These are phyloP conservation scores for Pestalotiopsis sp. DNA, from an alignment of 2,329 filamentous ascomycete species.

Conservation along the genomic window DNA sequence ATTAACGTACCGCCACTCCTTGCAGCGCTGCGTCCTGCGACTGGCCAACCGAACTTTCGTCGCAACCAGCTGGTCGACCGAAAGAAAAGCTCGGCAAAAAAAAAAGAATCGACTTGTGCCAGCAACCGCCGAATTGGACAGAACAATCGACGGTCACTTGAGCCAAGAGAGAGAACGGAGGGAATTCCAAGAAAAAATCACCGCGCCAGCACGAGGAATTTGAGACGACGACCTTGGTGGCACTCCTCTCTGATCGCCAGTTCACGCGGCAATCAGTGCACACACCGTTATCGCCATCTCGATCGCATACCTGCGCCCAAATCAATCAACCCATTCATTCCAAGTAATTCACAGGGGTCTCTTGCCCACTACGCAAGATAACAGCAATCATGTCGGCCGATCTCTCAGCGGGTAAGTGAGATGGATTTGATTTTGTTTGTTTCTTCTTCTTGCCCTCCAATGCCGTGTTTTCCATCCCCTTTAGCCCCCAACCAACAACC, in stretches of 20 bases:
- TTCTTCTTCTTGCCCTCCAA: neutral
- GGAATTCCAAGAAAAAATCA: neutral
- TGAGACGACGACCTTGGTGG: neutral
- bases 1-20: neutral
- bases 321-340: neutral
- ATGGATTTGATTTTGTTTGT: slow-evolving; percentile 5
- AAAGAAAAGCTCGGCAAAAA: neutral
- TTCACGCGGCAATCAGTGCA: neutral
- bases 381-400: slow-evolving; percentile 16
- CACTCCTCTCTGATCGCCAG: neutral
- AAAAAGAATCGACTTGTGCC: neutral
- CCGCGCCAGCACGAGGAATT: neutral
- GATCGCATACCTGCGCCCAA: neutral
- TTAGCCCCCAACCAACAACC: neutral
- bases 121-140: neutral
- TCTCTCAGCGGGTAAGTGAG: slow-evolving; percentile 17
- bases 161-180: neutral
- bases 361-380: neutral
- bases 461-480: slow-evolving; percentile 7
- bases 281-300: slow-evolving; percentile 1
- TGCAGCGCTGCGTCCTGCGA: neutral
- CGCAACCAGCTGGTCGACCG: neutral
- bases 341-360: neutral
- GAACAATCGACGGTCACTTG: neutral
- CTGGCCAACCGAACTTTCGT: neutral